Evolutionary conservation across 202 grass and related monocot genomes (phyloP), one percentile per base, ranked within the genome.

Genomic region (Digitaria exilis): DNA sequence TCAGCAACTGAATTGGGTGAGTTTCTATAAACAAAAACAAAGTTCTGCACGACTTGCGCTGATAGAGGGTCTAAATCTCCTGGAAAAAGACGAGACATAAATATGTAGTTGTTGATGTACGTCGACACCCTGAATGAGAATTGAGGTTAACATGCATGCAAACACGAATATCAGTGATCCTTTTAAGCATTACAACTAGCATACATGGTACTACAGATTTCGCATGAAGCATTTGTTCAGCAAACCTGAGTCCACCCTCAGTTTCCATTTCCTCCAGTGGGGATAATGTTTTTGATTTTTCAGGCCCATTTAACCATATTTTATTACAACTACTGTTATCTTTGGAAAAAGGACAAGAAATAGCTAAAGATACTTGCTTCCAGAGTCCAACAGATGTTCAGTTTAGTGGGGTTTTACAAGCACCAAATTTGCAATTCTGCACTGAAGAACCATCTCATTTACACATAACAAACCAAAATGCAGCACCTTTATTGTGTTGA

Each of bases 191-290:
- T 75, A 57, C 9, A 2, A 34, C 35, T 66, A 73, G 7, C 2
- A 26, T 54, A 34, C 28, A 65, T 0, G 10, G 19, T 19, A n/a
- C 35, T 45, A 31, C 18, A 32, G 25, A 18, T 69, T 82, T 28
- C 22, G 44, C 6, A 4, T 75, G 51, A 41, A 50, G 39, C 32
- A n/a, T 70, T 68, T 66, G 11, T 52, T 64, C 45, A 2, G 49
- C 45, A 9, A 61, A 60, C 13, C 48, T 50, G 43, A 71, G 61
- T 75, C 10, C 35, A 66, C 45, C 12, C 50, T 74, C 18, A 67
- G 55, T n/a, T 68, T 18, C 70, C 73, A 21, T 26, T 84, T 79
- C 12, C 67, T 78, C 57, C n/a, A 4, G 43, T 29, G 10, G 18
- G 39, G 26, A 67, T 25, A 35, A 16, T 65, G 44, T 88, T 54